Base-by-base conservation (phyloP, 352 stramenopile species). In the Globisporangium rhizosaccharum region DNA sequence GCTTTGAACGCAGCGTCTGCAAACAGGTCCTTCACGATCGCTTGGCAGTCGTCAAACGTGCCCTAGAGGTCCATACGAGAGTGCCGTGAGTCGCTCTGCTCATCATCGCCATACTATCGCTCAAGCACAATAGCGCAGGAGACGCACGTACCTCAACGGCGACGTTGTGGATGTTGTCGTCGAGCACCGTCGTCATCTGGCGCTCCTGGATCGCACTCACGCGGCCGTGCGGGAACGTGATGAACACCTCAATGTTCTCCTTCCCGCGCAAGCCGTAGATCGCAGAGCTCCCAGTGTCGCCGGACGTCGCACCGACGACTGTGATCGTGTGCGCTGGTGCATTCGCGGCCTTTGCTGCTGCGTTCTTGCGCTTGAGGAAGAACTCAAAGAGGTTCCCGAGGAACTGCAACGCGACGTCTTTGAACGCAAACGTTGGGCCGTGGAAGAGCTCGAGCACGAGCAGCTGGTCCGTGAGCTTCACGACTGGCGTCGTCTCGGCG, bases 361-460 rank as follows among this genome's bases (percentile, higher is more conserved):
- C 84, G 63, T 93, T 94, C 68, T 90, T 91, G 57, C 88, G 82
- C 63, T 94, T 82, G 49, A 99, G 74, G 65, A 99, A 99, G 75
- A 99, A 99, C 82, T 99, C 96, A 65, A 99, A 99, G 33, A 99
- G 88, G 70, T 99, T 98, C 56, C 97, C 97, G 17, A 99, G 80
- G 73, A 99, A 99, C 81, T 99, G 96, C 37, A 99, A 75, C 55
- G 97, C 97, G 53, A 99, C 97, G 78, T 99, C 97, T 79, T 99
- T 99, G 82, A 99, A 99, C 23, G 97, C 97, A 72, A 99, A 99
- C 41, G 97, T 99, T 26, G 97, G 97, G 61, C 97, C 97, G 68
- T 99, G 97, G 79, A 99, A 99, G 33, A 99, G 91, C 84, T 99
- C 97, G 64, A 99, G 79, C 52, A 98, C 79, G 56, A 90, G 82